Base-by-base conservation (phyloP, 2,329 filamentous ascomycete genomes). In the Ascocoryne sarcoides region DNA sequence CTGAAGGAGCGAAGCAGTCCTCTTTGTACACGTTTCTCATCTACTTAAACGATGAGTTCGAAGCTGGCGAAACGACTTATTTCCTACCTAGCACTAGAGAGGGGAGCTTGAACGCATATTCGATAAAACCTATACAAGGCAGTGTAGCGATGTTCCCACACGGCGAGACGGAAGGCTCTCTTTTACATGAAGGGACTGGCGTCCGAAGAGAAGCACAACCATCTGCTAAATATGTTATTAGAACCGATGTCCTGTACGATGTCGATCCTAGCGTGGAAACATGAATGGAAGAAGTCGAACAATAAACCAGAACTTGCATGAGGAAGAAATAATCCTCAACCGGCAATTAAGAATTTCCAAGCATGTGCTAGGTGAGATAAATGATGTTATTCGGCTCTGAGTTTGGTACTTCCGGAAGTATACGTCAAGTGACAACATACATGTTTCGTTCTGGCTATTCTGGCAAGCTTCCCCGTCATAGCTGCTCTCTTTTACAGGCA, bases 181-280 rank as follows among this genome's bases (percentile, higher is more conserved):
- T 84, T 39, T 52, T 85, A 43, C 81, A 85, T 50, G 81, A 84
- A 54, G 81, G 81, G 0, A 84, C 81, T 0, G 80, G 81, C 0
- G 81, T 85, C 0, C 67, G 70, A n/a, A 75, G 73, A 50, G 79
- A 76, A 0, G 75, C 76, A 0, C 72, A 69, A 0, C 50, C 51
- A 20, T 50, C 51, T 10, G 80, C 80, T 1, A 74, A 74, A 57
- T 85, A 84, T 54, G 76, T 85, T 1, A 83, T 84, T 32, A 61
- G 81, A 41, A 83, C 79, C 0, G 81, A 85, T 56, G 74, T 85
- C 3, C 73, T 82, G 57, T 85, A 83, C 48, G 80, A 84, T 57
- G 63, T 84, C 21, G 52, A 56, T n/a, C n/a, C n/a, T 47, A 29
- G n/a, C 39, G 15, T 36, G 28, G n/a, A 4, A 36, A 36, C n/a